Evolutionary conservation across 2,329 filamentous ascomycete species (phyloP).

Genomic region (Colletotrichum kahawae): DNA sequence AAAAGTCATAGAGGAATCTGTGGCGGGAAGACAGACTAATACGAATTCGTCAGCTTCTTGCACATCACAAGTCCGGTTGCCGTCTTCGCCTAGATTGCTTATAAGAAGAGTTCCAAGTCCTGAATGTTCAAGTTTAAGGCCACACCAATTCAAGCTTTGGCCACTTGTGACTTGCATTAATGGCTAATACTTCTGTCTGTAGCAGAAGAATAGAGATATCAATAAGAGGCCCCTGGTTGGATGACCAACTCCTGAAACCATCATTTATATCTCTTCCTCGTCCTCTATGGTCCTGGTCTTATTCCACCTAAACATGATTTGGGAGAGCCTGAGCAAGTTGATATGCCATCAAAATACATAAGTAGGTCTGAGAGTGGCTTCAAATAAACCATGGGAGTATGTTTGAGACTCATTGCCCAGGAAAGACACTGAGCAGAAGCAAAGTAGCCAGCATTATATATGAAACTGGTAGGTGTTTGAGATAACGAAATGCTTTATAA

Average conservation of each 20-base stretch:
- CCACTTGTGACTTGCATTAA: background rate
- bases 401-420: background rate
- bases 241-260: background rate
- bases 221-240: fast-evolving
- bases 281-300: background rate
- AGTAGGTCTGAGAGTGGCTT: background rate
- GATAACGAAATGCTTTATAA: fast-evolving
- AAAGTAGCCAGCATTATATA: background rate
- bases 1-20: fast-evolving
- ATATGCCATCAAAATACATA: background rate
- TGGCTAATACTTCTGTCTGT: background rate
- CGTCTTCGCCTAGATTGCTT: fast-evolving
- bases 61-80: background rate
- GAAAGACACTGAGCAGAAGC: background rate
- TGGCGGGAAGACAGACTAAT: fast-evolving
- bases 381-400: background rate
- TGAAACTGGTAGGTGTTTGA: fast-evolving
- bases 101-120: fast-evolving
- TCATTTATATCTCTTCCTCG: fast-evolving
- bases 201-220: background rate
- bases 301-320: fast-evolving
- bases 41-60: fast-evolving
- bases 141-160: background rate
- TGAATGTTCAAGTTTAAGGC: background rate
- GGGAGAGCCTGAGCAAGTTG: fast-evolving